Base-by-base conservation (phyloP, 371 early-diverging fungal species). In the Synchytrium microbalum region DNA sequence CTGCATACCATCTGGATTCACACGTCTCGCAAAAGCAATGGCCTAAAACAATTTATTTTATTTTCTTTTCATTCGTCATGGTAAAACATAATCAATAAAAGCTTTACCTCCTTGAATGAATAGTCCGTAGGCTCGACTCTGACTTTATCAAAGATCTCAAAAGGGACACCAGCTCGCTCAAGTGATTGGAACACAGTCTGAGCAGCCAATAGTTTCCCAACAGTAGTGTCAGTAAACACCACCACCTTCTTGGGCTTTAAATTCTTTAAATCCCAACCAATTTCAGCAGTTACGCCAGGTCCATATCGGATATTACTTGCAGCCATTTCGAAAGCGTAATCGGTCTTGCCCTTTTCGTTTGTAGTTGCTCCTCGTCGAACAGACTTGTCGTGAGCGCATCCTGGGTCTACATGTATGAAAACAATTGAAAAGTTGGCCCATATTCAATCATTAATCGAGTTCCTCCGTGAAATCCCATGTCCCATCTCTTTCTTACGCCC, bases 241-340 rank as follows among this genome's bases (percentile, higher is more conserved):
- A 86, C 84, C 16, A 91, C 77, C 64, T 90, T 90, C 74, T 86
- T 82, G 38, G 91, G 84, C 54, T 82, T 79, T 73, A 92, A 71
- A 68, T 92, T 89, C 62, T 74, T 80, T 67, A 89, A 68, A 78
- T 93, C 94, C 84, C 86, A 84, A 51, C 94, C 94, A 58, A 93
- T 84, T 69, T 93, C 94, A 76, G 76, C 77, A n/a, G 93, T 93
- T 2, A 85, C 92, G 19, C 91, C 91, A 3, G 79, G 80, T 59
- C 93, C 93, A 53, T 89, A 92, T 10, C 94, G 89, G 70, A 93
- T 88, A 63, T 87, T 91, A 62, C 88, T 88, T 24, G 91, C 88
- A 31, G 94, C 92, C 91, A 93, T 92, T 70, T 90, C 91, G 57
- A 88, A 90, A 16, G 91, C 91, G 70, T 90, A 90, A 67, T 90